Evolutionary conservation across 2,329 filamentous ascomycete species (phyloP).

Genomic region (Dactylellina drechsleri): DNA sequence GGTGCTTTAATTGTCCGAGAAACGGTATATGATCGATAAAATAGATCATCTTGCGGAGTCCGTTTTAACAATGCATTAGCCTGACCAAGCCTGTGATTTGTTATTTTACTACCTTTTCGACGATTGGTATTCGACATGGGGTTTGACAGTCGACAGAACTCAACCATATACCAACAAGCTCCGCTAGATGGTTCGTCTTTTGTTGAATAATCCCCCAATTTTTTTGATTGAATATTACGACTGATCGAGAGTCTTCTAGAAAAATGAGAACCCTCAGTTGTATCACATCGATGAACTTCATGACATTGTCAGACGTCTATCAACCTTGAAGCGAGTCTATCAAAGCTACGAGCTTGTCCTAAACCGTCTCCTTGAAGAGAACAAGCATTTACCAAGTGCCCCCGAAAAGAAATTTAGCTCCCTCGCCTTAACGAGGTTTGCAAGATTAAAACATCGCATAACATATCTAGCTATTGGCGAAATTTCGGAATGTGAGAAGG

Average conservation of each 20-base stretch:
- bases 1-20: slow-evolving; percentile 59
- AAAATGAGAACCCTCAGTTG: slow-evolving; percentile 61
- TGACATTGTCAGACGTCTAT: slow-evolving; percentile 70
- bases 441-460: slow-evolving; percentile 70
- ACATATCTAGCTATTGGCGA: slow-evolving; percentile 72
- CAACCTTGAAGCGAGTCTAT: slow-evolving; percentile 71
- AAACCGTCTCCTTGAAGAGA: slow-evolving; percentile 69
- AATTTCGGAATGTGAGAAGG: slow-evolving; percentile 71
- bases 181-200: slow-evolving; percentile 53
- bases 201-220: background rate
- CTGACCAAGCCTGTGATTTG: slow-evolving; percentile 68
- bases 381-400: slow-evolving; percentile 60
- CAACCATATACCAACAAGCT: slow-evolving; percentile 67
- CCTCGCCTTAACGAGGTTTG: slow-evolving; percentile 70
- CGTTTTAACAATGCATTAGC: slow-evolving; percentile 11
- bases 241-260: slow-evolving; percentile 10
- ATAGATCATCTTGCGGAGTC: too few relatives aligned
- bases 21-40: slow-evolving; percentile 54
- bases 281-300: slow-evolving; percentile 67
- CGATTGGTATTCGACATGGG: slow-evolving; percentile 73
- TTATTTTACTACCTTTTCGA: slow-evolving; percentile 75
- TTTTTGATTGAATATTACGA: background rate
- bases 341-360: slow-evolving; percentile 72
- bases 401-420: slow-evolving; percentile 56
- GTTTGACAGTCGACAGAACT: slow-evolving; percentile 69